These are phyloP conservation scores for Uronychia setigera DNA, from an alignment of 73 alveolate genomes.

Conservation along the genomic window DNA sequence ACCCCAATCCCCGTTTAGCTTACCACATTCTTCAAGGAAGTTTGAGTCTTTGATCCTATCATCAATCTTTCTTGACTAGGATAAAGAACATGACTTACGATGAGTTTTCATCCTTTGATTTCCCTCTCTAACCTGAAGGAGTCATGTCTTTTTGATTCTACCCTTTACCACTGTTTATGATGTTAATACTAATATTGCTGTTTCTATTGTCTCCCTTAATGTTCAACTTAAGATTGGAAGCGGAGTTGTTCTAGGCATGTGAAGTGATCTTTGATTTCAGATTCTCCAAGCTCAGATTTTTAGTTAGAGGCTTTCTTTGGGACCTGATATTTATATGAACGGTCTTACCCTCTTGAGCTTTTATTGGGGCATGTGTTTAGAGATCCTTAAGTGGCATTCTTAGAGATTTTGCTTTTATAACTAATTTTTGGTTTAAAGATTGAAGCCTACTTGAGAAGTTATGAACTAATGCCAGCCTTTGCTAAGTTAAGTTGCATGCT, in stretches of 20 bases:
- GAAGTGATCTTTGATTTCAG: neutral
- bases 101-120: neutral
- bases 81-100: too few species aligned
- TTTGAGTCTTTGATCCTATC: neutral
- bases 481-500: neutral
- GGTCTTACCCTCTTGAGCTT: neutral
- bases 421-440: neutral
- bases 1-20: neutral
- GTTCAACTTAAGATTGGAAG: neutral
- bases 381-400: neutral
- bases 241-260: neutral
- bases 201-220: neutral
- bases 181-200: neutral
- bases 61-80: neutral
- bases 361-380: neutral
- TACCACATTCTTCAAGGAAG: neutral
- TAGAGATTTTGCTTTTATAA: neutral
- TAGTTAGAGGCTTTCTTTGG: neutral
- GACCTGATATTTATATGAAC: too few species aligned
- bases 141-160: neutral
- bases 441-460: neutral
- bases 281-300: neutral
- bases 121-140: neutral
- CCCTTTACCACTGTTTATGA: neutral
- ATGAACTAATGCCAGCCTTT: neutral